Percentiles rank a stretch among this genome's conserved stretches.
phyloP scores from a whole-genome alignment of 352 stramenopile species.

The Aphanomyces stellatus region DNA sequence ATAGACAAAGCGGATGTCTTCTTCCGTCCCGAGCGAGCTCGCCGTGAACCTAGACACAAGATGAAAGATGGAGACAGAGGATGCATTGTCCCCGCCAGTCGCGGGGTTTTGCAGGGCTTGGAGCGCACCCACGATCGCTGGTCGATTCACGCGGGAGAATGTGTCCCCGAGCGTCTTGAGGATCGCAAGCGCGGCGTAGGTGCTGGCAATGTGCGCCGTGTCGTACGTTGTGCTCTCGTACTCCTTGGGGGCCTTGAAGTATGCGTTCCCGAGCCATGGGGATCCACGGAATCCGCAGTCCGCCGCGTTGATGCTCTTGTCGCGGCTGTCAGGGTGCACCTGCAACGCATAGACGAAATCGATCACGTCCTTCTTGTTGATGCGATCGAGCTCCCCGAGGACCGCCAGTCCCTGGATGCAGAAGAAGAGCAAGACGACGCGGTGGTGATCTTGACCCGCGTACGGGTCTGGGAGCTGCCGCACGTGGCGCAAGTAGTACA shows the following conservation, averaged over 20 bases:
- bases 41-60: constrained; percentile 51
- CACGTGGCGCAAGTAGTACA: constrained; percentile 79
- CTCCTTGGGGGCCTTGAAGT: constrained; percentile 32
- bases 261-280: constrained; percentile 53
- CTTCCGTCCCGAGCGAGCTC: constrained; percentile 55
- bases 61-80: neutral
- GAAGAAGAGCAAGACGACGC: constrained; percentile 80
- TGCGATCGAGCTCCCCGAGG: constrained; percentile 59
- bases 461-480: constrained; percentile 58
- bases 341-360: constrained; percentile 84
- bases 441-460: constrained; percentile 68
- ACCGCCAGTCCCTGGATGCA: constrained; percentile 76
- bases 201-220: constrained; percentile 77
- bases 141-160: constrained; percentile 61
- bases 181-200: constrained; percentile 76
- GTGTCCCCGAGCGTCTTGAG: constrained; percentile 80
- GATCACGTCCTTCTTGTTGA: constrained; percentile 62
- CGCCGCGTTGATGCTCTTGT: constrained; percentile 37
- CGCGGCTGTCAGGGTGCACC: constrained; percentile 42
- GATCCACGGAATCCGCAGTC: constrained; percentile 72
- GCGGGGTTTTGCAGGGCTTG: constrained; percentile 64
- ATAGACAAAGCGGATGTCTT: constrained; percentile 86
- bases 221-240: constrained; percentile 72
- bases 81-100: constrained; percentile 41
- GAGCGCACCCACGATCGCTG: constrained; percentile 48